Percentiles rank a stretch among this genome's conserved stretches.
Evolutionary conservation across 345 rosid genomes (phyloP).

Genomic region (Syzygium grande): DNA sequence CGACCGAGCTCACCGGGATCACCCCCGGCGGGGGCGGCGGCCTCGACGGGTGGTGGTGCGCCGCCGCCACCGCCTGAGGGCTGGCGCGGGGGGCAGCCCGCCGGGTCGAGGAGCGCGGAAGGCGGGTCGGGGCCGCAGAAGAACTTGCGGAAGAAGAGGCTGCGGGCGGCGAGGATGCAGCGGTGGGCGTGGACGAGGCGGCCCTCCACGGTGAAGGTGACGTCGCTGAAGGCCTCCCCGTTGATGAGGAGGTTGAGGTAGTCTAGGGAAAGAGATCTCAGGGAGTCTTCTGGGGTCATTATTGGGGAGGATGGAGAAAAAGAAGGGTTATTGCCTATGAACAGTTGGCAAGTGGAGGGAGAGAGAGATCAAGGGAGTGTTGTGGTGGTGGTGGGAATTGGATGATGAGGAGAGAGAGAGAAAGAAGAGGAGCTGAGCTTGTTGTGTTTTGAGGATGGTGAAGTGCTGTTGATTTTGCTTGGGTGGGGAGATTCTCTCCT

Average conservation of each 20-base stretch:
- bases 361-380: constrained; percentile 7
- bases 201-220: constrained; percentile 95
- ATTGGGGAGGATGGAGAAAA: neutral
- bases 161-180: constrained; percentile 94
- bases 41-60: constrained; percentile 37
- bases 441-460: neutral
- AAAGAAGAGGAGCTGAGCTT: constrained; percentile 24
- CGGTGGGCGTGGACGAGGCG: constrained; percentile 95
- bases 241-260: constrained; percentile 88
- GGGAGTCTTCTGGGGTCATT: constrained; percentile 63
- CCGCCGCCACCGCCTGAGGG: neutral
- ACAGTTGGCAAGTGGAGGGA: constrained; percentile 1
- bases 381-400: neutral
- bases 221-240: constrained; percentile 99
- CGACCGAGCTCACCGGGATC: constrained; percentile 91
- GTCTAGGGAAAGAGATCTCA: constrained; percentile 87
- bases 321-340: constrained; percentile 18
- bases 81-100: constrained; percentile 14
- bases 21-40: constrained; percentile 19
- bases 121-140: constrained; percentile 80
- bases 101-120: constrained; percentile 49
- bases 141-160: constrained; percentile 87
- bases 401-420: neutral
- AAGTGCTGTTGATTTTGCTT: constrained; percentile 7
- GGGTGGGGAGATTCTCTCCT: neutral